These are phyloP conservation scores for Mortierella sp. DNA, from an alignment of 371 early-diverging fungal species.

Conservation along the genomic window DNA sequence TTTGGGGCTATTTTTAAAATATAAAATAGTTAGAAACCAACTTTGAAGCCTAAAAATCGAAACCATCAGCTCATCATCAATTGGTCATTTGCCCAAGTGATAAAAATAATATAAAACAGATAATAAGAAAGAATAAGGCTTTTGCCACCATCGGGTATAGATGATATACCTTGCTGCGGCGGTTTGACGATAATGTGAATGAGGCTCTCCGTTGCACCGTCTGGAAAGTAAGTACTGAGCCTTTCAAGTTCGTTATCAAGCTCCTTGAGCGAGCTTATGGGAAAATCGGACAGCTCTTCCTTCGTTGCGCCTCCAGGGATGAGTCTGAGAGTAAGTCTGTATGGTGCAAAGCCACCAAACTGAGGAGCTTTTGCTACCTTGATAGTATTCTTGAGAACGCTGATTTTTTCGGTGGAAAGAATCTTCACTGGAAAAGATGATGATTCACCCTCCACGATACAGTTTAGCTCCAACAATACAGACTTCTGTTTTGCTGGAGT, in stretches of 20 bases:
- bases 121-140: conserved; percentile 6
- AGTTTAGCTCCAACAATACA: not conserved
- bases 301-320: not conserved
- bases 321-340: not conserved
- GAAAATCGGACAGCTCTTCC: not conserved
- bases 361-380: not conserved
- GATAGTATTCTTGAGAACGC: not conserved
- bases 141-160: not conserved
- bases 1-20: conserved; percentile 12
- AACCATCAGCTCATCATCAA: not conserved
- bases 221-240: not conserved
- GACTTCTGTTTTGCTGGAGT: not conserved
- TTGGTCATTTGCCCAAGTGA: not conserved
- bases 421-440: not conserved
- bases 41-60: not conserved
- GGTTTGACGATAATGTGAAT: conserved; percentile 1
- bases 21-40: not conserved
- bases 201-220: not conserved
- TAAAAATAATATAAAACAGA: conserved; percentile 12
- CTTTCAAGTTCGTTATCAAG: conserved; percentile 7
- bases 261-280: not conserved
- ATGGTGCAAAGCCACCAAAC: too few relatives aligned
- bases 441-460: not conserved
- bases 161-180: conserved; percentile 6
- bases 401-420: not conserved